Conservation (phyloP, 257 asterid genomes). For the Solanum pinnatisectum region DNA sequence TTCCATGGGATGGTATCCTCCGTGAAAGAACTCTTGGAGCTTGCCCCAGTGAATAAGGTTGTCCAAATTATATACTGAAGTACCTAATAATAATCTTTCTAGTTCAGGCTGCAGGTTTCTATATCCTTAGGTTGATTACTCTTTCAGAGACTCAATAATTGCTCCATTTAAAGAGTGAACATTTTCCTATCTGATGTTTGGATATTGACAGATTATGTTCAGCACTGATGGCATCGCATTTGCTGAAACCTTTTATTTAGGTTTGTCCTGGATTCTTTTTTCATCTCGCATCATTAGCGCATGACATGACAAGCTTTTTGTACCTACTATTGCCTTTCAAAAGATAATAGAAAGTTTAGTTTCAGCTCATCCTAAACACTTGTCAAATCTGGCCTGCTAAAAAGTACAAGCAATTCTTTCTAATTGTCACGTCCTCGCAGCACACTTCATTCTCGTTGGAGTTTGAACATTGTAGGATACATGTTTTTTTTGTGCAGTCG, state of each 20-base stretch:
- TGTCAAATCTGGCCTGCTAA: not conserved
- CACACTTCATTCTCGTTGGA: not conserved
- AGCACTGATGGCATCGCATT: conserved; percentile 79
- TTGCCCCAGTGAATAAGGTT: conserved; percentile 88
- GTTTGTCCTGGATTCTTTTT: conserved; percentile 18
- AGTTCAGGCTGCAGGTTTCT: not conserved
- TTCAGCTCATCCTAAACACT: not conserved
- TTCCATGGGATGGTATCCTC: conserved; percentile 94
- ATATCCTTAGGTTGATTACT: not conserved
- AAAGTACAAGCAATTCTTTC: not conserved
- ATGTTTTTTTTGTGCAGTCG: not conserved
- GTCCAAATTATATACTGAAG: not conserved
- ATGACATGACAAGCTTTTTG: not conserved
- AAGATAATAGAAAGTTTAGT: not conserved
- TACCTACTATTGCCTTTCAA: not conserved
- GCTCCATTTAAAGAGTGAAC: not conserved
- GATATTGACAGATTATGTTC: conserved; percentile 78
- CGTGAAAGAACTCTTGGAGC: conserved; percentile 78
- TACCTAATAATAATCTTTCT: not conserved
- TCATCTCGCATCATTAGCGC: not conserved
- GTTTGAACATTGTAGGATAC: not conserved
- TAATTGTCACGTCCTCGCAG: not conserved
- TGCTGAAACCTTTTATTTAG: conserved; percentile 85
- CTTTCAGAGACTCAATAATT: not conserved
- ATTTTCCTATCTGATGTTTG: not conserved